Base-by-base conservation (phyloP, 2,329 filamentous ascomycete genomes). In the Elsinoe fawcettii region DNA sequence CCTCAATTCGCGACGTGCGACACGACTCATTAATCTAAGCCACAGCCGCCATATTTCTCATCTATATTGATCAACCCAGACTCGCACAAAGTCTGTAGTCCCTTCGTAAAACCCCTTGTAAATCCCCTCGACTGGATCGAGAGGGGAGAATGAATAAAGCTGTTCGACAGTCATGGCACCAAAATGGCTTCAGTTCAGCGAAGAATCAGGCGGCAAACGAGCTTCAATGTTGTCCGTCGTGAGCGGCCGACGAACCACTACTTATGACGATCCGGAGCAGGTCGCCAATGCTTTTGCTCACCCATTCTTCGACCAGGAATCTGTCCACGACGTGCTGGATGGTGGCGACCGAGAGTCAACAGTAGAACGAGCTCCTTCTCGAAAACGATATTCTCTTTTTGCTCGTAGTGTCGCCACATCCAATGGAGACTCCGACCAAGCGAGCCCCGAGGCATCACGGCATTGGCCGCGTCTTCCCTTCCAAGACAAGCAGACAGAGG, bases 351-450 rank as follows among this genome's bases (percentile, higher is more conserved):
- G 39, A 8, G 25, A 46, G 5, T 22, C 54, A 11, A 18, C 43
- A 46, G 54, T 27, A 25, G 54, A 56, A 8, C 39, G 54, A 9
- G 37, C 41, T 18, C 37, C 41, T 16, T 58, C 56, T 12, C 36
- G 36, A 18, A 58, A 58, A 37, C 47, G 56, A 36, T 46, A 53
- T 14, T 58, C 56, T 20, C 37, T 58, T 11, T 58, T 58, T 14
- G 47, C 56, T 34, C 47, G 56, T 20, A 58, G 39, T 49, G 18
- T 37, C 11, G 56, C 30, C 34, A 46, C 54, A 11, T 47, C 54
- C 18, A 39, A 56, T 34, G 41, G 54, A n/a, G 54, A 56, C 18
- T 43, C 54, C 7, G 54, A 56, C 6, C 54, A 25, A 12, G 37
- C 23, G 5, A 47, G 39, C n/a, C 54, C 54, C 16, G 39, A 47